Evolutionary conservation across 257 asterid species (phyloP), one percentile per base, ranked within the genome.

Genomic region (Solanum gracilifrons): DNA sequence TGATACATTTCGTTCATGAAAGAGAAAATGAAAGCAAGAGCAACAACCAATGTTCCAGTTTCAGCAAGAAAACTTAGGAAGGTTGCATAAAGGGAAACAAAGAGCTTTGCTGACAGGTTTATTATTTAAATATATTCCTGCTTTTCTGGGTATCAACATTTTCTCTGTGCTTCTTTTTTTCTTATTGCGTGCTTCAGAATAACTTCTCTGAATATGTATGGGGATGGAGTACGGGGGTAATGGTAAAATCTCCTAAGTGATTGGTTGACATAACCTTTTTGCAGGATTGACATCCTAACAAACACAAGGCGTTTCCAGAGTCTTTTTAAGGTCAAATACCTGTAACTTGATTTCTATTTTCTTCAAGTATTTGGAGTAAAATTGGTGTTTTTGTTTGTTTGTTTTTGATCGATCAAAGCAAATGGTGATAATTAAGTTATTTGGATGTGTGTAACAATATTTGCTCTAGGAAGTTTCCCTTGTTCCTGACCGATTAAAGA

Each of bases 221-320:
- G n/a, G n/a, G n/a, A n/a, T n/a, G n/a, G n/a, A n/a, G n/a, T n/a
- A n/a, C n/a, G n/a, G n/a, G n/a, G n/a, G n/a, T n/a, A n/a, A n/a
- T n/a, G n/a, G n/a, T n/a, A n/a, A n/a, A n/a, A n/a, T n/a, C n/a
- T n/a, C n/a, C n/a, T n/a, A n/a, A n/a, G n/a, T n/a, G n/a, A n/a
- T n/a, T n/a, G n/a, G n/a, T n/a, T 75, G 58, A 23, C 51, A 36
- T 75, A n/a, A 23, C 66, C 86, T 85, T 55, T 77, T 75, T 93
- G 41, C 93, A 97, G 99, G 99, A 94, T 97, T 80, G 99, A 97
- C 93, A 95, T 93, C 89, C 99, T 95, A 90, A 90, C 98, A 89
- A 95, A 97, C 87, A 87, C 98, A 43, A 91, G 95, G 92, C 98
- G 94, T 64, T 97, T 97, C 88, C 94, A 93, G 89, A 95, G 96